phyloP scores from a whole-genome alignment of 768 basidiomycete species.

The Lyophyllum semitale region DNA sequence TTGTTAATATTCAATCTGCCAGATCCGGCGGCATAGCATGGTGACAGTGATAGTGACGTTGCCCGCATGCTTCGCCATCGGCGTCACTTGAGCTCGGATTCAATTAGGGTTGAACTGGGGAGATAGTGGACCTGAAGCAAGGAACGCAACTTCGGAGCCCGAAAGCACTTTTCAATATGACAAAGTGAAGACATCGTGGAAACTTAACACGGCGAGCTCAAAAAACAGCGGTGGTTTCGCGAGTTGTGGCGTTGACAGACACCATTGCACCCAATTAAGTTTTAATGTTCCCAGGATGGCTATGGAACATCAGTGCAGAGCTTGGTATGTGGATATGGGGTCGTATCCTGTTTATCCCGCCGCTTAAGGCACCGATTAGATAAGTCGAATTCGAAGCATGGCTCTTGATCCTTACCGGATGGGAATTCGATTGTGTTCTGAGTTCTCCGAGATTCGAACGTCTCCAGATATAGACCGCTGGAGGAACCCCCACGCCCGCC shows the following conservation, averaged over 20 bases:
- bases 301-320: background rate
- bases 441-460: slow-evolving; percentile 14
- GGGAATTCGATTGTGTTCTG: slow-evolving; percentile 7
- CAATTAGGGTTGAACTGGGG: background rate
- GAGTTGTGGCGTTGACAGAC: slow-evolving; percentile 13
- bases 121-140: slow-evolving; percentile 3
- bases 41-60: no score
- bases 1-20: background rate
- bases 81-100: background rate
- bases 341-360: background rate
- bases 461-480: background rate
- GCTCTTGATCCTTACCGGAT: slow-evolving; percentile 12
- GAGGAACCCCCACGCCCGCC: slow-evolving; percentile 6
- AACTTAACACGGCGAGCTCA: background rate
- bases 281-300: background rate
- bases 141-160: background rate
- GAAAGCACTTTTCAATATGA: background rate
- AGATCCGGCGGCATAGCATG: slow-evolving; percentile 12
- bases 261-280: no score
- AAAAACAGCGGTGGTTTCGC: no score
- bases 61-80: no score
- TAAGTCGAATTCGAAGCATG: slow-evolving; percentile 9
- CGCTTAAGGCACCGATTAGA: slow-evolving; percentile 11
- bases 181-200: background rate
- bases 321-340: background rate